phyloP scores from a whole-genome alignment of 257 asterid species.

The Nicotiana sylvestris region DNA sequence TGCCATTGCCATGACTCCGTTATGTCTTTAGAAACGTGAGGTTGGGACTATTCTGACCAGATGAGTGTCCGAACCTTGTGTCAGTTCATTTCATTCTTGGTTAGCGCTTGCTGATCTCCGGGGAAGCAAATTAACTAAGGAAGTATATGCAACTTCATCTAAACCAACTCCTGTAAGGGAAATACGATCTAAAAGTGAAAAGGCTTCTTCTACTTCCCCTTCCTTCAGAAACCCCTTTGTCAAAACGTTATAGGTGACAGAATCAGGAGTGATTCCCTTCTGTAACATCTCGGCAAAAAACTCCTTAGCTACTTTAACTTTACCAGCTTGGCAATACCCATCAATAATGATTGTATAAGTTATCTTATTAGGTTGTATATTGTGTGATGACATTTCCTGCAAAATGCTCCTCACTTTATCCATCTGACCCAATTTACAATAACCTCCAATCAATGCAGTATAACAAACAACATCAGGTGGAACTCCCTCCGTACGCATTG shows the following conservation, averaged over 20 bases:
- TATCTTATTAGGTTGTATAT: conserved; percentile 61
- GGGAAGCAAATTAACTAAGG: conserved; percentile 53
- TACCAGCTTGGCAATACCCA: conserved; percentile 65
- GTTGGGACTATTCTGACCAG: not conserved
- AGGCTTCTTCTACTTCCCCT: conserved; percentile 56
- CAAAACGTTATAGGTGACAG: conserved; percentile 61
- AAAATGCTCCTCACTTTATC: conserved; percentile 47
- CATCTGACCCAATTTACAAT: conserved; percentile 75
- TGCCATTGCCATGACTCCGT: not conserved
- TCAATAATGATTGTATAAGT: conserved; percentile 69
- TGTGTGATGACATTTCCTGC: conserved; percentile 59
- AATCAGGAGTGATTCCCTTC: conserved; percentile 64
- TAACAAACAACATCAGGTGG: conserved; percentile 71
- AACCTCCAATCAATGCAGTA: conserved; percentile 77
- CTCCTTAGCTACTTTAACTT: conserved; percentile 47
- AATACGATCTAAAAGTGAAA: conserved; percentile 52
- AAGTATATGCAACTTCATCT: conserved; percentile 61
- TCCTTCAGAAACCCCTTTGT: conserved; percentile 49
- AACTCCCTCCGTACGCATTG: conserved; percentile 61
- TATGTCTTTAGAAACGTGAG: not conserved
- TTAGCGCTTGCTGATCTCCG: conserved; percentile 32
- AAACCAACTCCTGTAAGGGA: conserved; percentile 44
- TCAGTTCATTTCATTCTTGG: conserved; percentile 32
- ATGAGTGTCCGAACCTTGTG: not conserved
- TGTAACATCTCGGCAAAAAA: conserved; percentile 57